Base-by-base conservation (phyloP, 2,329 filamentous ascomycete species). In the Scedosporium minutisporum region DNA sequence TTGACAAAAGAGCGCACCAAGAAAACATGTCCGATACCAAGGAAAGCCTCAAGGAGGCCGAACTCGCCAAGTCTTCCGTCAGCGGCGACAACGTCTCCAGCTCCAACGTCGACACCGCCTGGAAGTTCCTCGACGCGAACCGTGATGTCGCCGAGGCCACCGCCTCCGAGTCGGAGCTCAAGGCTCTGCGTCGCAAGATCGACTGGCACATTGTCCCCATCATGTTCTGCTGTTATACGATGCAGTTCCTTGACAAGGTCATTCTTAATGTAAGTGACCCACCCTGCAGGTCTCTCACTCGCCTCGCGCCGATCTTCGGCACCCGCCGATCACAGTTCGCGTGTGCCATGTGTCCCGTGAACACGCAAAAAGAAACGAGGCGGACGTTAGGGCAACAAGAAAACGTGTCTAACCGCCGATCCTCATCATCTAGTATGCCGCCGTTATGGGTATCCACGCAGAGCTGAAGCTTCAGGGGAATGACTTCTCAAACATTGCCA, bases 191-290 rank as follows among this genome's bases (percentile, higher is more conserved):
- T 4, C 78, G 79, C 64, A 84, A 80, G 71, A 80, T 87, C 58
- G 84, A 87, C 67, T 81, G 75, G 73, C 79, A 76, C 58, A 83
- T 87, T 61, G 76, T 87, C 41, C 84, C 84, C 0, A 75, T 87
- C 61, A 85, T 87, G 81, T 86, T 86, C 64, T 71, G 77, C 55
- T 82, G 80, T 68, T 87, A 87, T 68, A 80, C 80, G n/a, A 77
- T 86, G 73, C 83, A 87, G 67, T 86, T 86, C 66, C 74, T 87
- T 55, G 85, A 87, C 74, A 87, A 87, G 72, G 81, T 86, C 64
- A 78, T 84, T 29, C 77, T 87, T 55, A 87, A 87, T 67, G 83
- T 85, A 60, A 69, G 80, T 73, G 16, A 41, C 42, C 29, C 29
- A 33, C 29, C 29, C 29, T 33, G 29, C 29, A 33, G 29, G 29